Evolutionary conservation across 2,329 filamentous ascomycete genomes (phyloP), one percentile per base, ranked within the genome.

Genomic region (Claviceps quebecensis): DNA sequence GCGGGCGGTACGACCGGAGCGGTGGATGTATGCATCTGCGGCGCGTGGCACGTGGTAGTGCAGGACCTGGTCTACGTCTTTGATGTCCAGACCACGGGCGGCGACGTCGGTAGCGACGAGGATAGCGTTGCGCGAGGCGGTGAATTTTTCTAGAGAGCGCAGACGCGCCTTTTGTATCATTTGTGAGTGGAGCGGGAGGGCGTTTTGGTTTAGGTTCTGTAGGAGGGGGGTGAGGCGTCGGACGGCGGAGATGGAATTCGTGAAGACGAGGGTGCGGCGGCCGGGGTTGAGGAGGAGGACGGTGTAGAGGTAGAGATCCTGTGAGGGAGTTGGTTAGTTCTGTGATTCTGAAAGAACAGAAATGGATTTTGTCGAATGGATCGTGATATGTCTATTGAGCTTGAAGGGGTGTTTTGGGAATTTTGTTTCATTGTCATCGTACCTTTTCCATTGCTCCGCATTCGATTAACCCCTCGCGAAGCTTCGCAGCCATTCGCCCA

Each of bases 121-220:
- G 45, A 97, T 85, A 34, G 73, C 69, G 46, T 78, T 72, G n/a
- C 76, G 71, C 0, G 80, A 72, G 2, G 78, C 78, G 1, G 85
- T 83, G 69, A 98, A 97, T 41, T 86, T 84, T 64, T 98, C 93
- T 2, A 98, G 78, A 1, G 88, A 91, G 40, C 91, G 83, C n/a
- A 96, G 75, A 45, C 93, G 88, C 3, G 93, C 90, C 67, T 97
- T 97, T 68, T 98, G 93, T 1, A 83, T 77, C 93, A 98, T 97
- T 56, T 89, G 86, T 0, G 89, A 96, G 67, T 98, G 93, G 0
- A 98, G 73, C 0, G 86, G 81, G 11, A 87, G 72, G 1, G 83
- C 85, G 2, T 84, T 81, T 8, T 96, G 74, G 55, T 84, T 79
- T 48, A 98, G 80, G 57, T 87, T 87, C 59, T 91, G 81, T 1